Conservation (phyloP, 2,329 filamentous ascomycete species). For the Tolypocladium paradoxum region DNA sequence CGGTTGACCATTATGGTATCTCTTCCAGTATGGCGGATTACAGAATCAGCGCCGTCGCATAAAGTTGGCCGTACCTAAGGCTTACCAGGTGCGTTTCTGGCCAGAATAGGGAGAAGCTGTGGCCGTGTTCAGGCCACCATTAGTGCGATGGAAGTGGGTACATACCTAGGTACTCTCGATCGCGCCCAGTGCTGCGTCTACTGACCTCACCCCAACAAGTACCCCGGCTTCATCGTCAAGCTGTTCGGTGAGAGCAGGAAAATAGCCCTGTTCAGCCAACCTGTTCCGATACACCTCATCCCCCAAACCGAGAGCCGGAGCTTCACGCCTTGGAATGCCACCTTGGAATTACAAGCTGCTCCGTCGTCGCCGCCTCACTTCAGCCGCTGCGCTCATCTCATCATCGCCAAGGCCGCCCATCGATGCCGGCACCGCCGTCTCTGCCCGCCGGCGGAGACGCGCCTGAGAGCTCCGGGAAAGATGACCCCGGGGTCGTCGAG, state of each 20-base stretch:
- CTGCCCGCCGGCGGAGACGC: slow-evolving; percentile 1
- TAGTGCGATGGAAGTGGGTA: background rate
- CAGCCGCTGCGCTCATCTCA: slow-evolving; percentile 6
- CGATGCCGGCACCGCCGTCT: slow-evolving; percentile 2
- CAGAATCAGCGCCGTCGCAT: background rate
- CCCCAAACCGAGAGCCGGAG: background rate
- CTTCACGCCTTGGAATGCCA: background rate
- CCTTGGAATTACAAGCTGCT: background rate
- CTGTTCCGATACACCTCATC: background rate
- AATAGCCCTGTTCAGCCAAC: background rate
- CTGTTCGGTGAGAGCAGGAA: background rate
- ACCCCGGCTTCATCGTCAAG: background rate
- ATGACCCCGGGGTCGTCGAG: slow-evolving; percentile 24
- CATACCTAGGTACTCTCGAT: no score
- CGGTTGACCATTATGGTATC: background rate
- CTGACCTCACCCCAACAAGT: no score
- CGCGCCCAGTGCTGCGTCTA: no score
- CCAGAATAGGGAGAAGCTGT: no score
- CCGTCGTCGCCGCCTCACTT: background rate
- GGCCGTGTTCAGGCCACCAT: background rate
- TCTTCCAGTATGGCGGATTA: background rate
- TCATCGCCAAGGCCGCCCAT: background rate
- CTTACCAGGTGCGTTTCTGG: no score
- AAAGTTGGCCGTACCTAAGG: background rate
- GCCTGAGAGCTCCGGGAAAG: background rate